Percentiles rank a stretch among this genome's conserved stretches.
Conservation (phyloP, 1,284 basidiomycete species). For the Phenoliferia sp. region DNA sequence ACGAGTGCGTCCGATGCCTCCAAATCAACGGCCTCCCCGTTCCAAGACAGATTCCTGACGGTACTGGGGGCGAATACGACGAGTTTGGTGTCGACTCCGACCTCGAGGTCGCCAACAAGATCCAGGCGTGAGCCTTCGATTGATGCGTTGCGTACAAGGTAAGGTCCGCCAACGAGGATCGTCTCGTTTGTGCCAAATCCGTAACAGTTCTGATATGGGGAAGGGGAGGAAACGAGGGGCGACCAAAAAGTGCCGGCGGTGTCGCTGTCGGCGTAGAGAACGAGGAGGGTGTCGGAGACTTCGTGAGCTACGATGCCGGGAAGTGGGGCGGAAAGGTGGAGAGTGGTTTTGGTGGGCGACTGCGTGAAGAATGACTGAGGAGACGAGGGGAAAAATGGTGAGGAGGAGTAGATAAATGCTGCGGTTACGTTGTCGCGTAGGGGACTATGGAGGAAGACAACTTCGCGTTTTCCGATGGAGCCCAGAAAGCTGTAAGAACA, state of each 20-base stretch:
- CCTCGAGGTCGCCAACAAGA: constrained; percentile 24
- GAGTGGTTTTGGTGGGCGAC: constrained; percentile 1
- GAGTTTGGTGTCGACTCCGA: constrained; percentile 3
- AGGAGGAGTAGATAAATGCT: background rate
- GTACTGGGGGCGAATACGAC: background rate
- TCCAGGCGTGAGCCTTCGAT: constrained; percentile 9
- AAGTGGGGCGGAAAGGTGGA: constrained; percentile 14
- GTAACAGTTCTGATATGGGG: constrained; percentile 9
- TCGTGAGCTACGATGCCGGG: constrained; percentile 9
- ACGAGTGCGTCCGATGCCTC: background rate
- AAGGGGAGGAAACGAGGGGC: background rate
- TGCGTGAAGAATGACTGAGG: background rate
- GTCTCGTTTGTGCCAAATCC: constrained; percentile 16
- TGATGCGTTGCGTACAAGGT: constrained; percentile 19
- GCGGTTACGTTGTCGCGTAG: background rate
- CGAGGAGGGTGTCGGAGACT: constrained; percentile 14
- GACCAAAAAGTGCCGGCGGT: constrained; percentile 10
- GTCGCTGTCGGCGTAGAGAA: constrained; percentile 23
- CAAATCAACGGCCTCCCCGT: background rate
- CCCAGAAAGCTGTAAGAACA: background rate
- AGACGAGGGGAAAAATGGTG: background rate
- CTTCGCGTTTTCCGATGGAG: background rate
- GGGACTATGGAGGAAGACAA: background rate
- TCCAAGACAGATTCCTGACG: background rate
- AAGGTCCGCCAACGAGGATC: constrained; percentile 14